Conservation (phyloP, 768 basidiomycete genomes). For the Boletus patriciae region DNA sequence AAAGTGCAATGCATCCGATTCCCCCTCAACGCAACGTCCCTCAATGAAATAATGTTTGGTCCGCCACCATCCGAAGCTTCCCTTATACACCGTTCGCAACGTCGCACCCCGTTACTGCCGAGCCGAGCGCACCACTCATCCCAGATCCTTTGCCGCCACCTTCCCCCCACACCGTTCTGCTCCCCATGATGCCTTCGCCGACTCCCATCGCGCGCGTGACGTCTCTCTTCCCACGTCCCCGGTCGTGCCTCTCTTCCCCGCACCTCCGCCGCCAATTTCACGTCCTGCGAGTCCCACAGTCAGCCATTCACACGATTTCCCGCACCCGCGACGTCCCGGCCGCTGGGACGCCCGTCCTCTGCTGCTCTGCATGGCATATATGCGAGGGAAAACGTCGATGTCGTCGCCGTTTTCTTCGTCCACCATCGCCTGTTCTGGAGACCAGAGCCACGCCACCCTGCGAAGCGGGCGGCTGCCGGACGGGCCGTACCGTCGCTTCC, state of each 20-base stretch:
- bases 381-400: slow-evolving; percentile 12
- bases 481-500: slow-evolving; percentile 32
- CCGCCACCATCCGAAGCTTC: slow-evolving; percentile 8
- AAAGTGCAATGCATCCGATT: slow-evolving; percentile 5
- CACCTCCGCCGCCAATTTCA: slow-evolving; percentile 29
- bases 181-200: slow-evolving; percentile 27
- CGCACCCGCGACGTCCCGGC: slow-evolving; percentile 13
- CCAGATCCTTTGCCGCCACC: no score
- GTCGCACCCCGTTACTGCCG: no score
- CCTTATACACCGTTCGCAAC: neutral
- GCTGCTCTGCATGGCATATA: neutral
- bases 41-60: slow-evolving; percentile 24
- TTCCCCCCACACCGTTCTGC: slow-evolving; percentile 1
- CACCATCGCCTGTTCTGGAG: slow-evolving; percentile 36
- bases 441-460: slow-evolving; percentile 23
- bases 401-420: slow-evolving; percentile 34
- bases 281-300: slow-evolving; percentile 31
- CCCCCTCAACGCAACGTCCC: slow-evolving; percentile 15
- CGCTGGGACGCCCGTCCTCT: slow-evolving; percentile 2
- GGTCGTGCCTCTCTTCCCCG: slow-evolving; percentile 32
- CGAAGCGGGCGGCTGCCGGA: slow-evolving; percentile 60
- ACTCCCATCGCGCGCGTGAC: slow-evolving; percentile 26
- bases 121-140: no score
- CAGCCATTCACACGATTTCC: slow-evolving; percentile 31
- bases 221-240: slow-evolving; percentile 33